Evolutionary conservation across 208 protist genomes (phyloP), one percentile per base, ranked within the genome.

Genomic region (Blechomonas ayalai): DNA sequence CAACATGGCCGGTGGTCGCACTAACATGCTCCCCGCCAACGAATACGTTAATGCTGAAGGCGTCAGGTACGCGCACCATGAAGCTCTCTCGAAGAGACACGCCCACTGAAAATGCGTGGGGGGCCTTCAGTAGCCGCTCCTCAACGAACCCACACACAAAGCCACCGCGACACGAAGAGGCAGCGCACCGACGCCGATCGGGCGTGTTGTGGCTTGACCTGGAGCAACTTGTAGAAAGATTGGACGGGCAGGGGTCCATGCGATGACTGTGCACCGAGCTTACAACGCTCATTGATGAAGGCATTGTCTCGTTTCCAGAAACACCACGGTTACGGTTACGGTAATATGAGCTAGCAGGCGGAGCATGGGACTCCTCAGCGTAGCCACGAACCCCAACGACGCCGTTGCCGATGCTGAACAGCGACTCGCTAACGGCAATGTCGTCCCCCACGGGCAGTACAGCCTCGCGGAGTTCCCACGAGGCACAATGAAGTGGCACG

Each of bases 351-450:
- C n/a, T n/a, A n/a, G n/a, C n/a, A n/a, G n/a, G n/a, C n/a, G n/a
- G n/a, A n/a, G 31, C 15, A 1, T 47, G 35, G 12, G 61, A 39
- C 36, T 90, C 82, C 59, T 94, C 79, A 9, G 64, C 40, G 47
- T 85, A 88, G 15, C 86, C 86, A 10, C 82, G 79, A 15, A 94
- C 62, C 19, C 76, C 67, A 29, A 94, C 68, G 34, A 80, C 60
- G 37, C 86, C 86, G 51, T 94, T 94, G 27, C 82, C 71, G 13
- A 91, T 35, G 32, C 78, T 70, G 37, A 94, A 94, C 24, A 94
- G 61, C 4, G 76, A 70, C 48, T 94, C 86, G 42, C 82, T 82
- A 13, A 87, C 53, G 18, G 64, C 53, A 27, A 69, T 57, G 26
- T 79, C 61, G 0, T n/a, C 27, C 8, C 50, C 58, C 1, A 36